phyloP scores from a whole-genome alignment of 345 rosid species.

The Salix suchowensis region DNA sequence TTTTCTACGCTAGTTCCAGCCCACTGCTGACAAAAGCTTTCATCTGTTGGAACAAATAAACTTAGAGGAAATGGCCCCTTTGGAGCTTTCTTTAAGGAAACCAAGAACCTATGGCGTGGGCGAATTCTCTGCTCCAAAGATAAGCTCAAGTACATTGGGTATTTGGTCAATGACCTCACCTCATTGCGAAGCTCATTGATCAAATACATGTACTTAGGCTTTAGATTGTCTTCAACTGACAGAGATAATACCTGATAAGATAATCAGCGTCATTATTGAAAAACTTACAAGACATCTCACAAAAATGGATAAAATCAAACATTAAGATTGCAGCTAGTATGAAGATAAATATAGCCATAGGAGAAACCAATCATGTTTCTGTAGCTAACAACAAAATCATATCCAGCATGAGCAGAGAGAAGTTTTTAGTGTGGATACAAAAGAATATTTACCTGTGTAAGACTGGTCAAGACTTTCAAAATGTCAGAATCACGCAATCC shows the following conservation, averaged over 20 bases:
- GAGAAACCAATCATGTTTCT: neutral
- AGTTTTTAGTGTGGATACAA: neutral
- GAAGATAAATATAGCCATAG: neutral
- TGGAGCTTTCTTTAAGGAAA: slow-evolving; percentile 82
- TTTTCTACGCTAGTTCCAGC: slow-evolving; percentile 75
- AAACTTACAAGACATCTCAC: neutral
- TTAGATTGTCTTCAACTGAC: slow-evolving; percentile 85
- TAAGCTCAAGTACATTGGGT: slow-evolving; percentile 84
- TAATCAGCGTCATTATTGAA: slow-evolving; percentile 3
- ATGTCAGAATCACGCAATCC: slow-evolving; percentile 81
- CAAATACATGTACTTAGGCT: slow-evolving; percentile 88
- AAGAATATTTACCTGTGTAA: slow-evolving; percentile 67
- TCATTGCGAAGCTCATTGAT: slow-evolving; percentile 74
- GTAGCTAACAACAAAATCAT: slow-evolving; percentile 2
- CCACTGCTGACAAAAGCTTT: slow-evolving; percentile 78
- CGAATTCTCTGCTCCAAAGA: slow-evolving; percentile 91
- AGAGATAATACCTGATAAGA: slow-evolving; percentile 73
- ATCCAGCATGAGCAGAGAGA: neutral
- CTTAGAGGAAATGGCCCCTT: slow-evolving; percentile 94
- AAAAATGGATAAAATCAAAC: neutral
- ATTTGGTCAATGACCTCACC: slow-evolving; percentile 73
- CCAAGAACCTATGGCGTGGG: slow-evolving; percentile 85
- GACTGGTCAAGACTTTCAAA: slow-evolving; percentile 90
- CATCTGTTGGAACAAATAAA: slow-evolving; percentile 79
- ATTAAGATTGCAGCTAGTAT: neutral